These are phyloP conservation scores for Aspergillus carlsbadensis DNA, from an alignment of 495 filamentous ascomycete genomes.

Conservation along the genomic window DNA sequence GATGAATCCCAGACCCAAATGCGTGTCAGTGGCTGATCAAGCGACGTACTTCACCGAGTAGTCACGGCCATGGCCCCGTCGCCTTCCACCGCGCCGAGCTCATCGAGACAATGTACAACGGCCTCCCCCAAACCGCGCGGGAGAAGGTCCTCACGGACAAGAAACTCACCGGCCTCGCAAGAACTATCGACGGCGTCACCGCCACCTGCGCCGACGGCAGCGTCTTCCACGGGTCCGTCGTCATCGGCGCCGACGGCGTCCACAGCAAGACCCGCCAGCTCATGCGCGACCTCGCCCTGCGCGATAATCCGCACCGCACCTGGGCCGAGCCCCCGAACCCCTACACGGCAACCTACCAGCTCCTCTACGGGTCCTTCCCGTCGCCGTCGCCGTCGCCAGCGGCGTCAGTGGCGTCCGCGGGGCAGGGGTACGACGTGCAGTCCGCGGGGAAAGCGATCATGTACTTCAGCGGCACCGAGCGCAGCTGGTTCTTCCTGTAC, in stretches of 20 bases:
- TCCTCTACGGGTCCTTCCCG: too few species aligned
- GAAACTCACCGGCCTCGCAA: slow-evolving; percentile 13
- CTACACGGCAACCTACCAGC: slow-evolving; percentile 13
- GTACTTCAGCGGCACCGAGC: slow-evolving; percentile 24
- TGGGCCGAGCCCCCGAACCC: slow-evolving; percentile 23
- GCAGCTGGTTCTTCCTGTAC: slow-evolving; percentile 36
- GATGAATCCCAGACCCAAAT: too few species aligned
- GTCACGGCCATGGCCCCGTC: slow-evolving; percentile 15
- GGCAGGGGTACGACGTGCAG: slow-evolving; percentile 20
- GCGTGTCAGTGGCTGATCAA: slow-evolving; percentile 13
- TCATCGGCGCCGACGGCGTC: slow-evolving; percentile 51
- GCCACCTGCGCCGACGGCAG: slow-evolving; percentile 31
- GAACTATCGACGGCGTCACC: slow-evolving; percentile 3
- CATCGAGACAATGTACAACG: slow-evolving; percentile 25
- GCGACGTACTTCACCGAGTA: too few species aligned
- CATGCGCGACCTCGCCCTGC: slow-evolving; percentile 32
- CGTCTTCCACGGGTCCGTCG: slow-evolving; percentile 36
- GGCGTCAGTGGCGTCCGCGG: too few species aligned
- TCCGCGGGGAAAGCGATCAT: slow-evolving; percentile 14
- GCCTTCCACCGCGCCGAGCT: slow-evolving; percentile 27
- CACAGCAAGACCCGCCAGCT: slow-evolving; percentile 42
- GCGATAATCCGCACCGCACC: background rate
- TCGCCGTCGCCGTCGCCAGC: too few species aligned
- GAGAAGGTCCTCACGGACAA: slow-evolving; percentile 18
- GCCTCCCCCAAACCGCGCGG: slow-evolving; percentile 14